These are phyloP conservation scores for Hydnum rufescens DNA, from an alignment of 768 basidiomycete genomes.

Conservation along the genomic window DNA sequence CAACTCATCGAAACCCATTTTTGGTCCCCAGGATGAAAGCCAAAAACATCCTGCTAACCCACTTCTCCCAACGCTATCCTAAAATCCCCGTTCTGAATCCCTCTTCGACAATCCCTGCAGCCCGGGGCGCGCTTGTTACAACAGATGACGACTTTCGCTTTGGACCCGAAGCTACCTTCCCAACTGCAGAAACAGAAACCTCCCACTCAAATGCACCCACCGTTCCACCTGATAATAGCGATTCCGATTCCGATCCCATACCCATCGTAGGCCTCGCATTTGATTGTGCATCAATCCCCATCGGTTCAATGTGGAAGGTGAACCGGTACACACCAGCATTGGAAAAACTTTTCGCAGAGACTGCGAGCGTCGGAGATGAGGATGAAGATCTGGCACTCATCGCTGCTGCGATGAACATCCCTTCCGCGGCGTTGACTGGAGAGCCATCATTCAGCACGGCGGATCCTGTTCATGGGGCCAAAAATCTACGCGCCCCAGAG, in stretches of 20 bases:
- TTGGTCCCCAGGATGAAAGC: constrained; percentile 51
- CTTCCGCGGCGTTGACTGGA: too few species aligned
- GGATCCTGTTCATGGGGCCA: too few species aligned
- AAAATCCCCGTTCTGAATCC: constrained; percentile 47
- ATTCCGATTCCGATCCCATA: constrained; percentile 12
- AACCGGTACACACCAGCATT: constrained; percentile 29
- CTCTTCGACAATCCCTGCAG: constrained; percentile 7
- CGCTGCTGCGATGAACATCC: too few species aligned
- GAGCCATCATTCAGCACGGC: too few species aligned
- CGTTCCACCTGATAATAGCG: too few species aligned
- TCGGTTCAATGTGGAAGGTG: constrained; percentile 78
- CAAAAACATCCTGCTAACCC: constrained; percentile 70
- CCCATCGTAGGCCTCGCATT: constrained; percentile 57
- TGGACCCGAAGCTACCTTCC: too few species aligned
- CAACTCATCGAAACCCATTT: neutral
- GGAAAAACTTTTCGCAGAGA: neutral
- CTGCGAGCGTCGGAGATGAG: neutral
- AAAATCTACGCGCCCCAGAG: too few species aligned
- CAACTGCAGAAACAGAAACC: too few species aligned
- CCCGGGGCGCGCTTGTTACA: too few species aligned
- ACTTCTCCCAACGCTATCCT: constrained; percentile 89
- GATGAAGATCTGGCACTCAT: neutral
- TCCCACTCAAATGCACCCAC: too few species aligned
- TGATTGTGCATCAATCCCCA: constrained; percentile 49
- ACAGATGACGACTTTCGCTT: too few species aligned